phyloP scores from a whole-genome alignment of 306 rosid species.

The Mimosa bimucronata region DNA sequence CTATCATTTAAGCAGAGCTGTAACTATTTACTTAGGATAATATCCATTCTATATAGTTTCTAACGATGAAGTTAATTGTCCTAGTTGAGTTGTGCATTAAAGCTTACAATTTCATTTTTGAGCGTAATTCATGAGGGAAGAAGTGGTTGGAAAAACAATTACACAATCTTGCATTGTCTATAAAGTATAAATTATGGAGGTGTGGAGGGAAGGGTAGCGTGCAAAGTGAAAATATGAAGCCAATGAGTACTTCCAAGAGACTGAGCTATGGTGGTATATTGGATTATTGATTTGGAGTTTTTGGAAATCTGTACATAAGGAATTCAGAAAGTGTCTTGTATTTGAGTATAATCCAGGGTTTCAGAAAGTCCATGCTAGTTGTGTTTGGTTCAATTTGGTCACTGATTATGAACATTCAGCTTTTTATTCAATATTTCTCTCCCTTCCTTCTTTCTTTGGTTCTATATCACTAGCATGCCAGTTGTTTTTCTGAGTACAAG shows the following conservation, averaged over 20 bases:
- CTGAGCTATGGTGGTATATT: neutral
- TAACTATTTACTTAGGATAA: neutral
- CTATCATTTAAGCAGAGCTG: conserved; percentile 14
- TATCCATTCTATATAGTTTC: neutral
- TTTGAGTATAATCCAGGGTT: neutral
- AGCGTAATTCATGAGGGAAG: neutral
- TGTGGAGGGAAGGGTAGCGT: neutral
- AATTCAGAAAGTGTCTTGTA: neutral
- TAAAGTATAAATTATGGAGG: neutral
- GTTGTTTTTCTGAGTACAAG: conserved; percentile 8
- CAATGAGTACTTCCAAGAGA: neutral
- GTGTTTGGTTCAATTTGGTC: neutral
- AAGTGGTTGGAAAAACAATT: neutral
- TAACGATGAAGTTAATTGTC: neutral
- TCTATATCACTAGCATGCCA: neutral
- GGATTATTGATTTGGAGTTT: neutral
- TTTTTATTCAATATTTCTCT: neutral
- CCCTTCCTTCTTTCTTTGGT: neutral
- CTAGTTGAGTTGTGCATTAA: neutral
- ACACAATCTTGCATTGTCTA: neutral
- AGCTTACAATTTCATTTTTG: neutral
- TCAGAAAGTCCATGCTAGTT: neutral
- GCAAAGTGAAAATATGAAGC: neutral
- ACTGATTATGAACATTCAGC: neutral
- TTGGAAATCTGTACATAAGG: neutral